phyloP scores from a whole-genome alignment of 2,329 filamentous ascomycete species.

The Pezicula carpinea region DNA sequence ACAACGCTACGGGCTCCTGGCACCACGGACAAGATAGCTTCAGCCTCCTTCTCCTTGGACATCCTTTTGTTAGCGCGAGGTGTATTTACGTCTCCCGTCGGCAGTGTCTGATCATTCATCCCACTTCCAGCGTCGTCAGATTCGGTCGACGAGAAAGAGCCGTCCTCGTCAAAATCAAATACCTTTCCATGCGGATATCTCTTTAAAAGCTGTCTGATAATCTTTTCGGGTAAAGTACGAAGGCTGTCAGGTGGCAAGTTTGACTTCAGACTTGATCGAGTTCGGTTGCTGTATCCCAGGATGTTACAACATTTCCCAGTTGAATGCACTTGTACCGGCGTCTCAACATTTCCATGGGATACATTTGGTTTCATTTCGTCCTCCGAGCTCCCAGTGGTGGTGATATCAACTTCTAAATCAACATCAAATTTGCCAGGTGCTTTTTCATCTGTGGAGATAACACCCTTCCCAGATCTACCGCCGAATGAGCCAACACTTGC shows the following conservation, averaged over 20 bases:
- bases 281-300: slow-evolving; percentile 8
- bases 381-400: not conserved
- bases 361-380: not conserved
- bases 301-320: slow-evolving; percentile 2
- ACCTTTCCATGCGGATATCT: slow-evolving; percentile 9
- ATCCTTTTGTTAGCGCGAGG: not conserved
- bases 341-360: not conserved
- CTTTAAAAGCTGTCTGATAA: slow-evolving; percentile 5
- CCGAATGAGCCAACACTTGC: slow-evolving; percentile 1
- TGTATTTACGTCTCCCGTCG: not conserved
- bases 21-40: not conserved
- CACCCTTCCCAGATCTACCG: not conserved
- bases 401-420: not conserved
- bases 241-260: not conserved
- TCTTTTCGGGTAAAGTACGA: slow-evolving; percentile 1
- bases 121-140: not conserved
- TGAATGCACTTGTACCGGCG: not conserved
- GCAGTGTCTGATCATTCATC: not conserved
- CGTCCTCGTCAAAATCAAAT: slow-evolving; percentile 7
- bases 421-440: too few species aligned
- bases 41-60: not conserved
- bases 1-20: not conserved
- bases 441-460: not conserved
- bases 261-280: slow-evolving; percentile 4
- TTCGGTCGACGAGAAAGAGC: slow-evolving; percentile 2